Base-by-base conservation (phyloP, 2,329 filamentous ascomycete species). In the Fusarium sp. region DNA sequence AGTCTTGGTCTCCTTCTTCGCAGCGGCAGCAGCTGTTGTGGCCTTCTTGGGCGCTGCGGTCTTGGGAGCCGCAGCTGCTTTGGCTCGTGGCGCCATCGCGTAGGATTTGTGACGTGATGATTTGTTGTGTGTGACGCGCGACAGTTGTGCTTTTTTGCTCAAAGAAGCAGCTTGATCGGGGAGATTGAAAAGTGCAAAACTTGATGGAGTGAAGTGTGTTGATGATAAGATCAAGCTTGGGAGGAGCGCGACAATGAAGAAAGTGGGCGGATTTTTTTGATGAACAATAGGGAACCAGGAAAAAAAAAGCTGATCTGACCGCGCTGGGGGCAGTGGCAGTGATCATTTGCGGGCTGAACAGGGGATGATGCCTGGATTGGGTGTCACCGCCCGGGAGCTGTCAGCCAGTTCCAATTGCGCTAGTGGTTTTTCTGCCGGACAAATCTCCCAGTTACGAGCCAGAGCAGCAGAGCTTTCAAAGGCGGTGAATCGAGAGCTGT, bases 21-120 rank as follows among this genome's bases (percentile, higher is more conserved):
- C 45, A 18, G 75, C 63, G 31, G 71, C 60, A 33, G 73, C 68
- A 18, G 79, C 38, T 13, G 77, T 58, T 3, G 79, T 39, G 11
- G 79, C 48, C 60, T 79, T 79, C 64, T 79, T 80, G 24, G 80
- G 68, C 17, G 77, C 49, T 41, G 77, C 65, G 41, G 79, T 70
- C 75, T 77, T 81, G 33, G 75, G 44, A 65, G 73, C 73, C 51
- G 77, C 33, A 12, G 78, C 66, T 36, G 78, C 66, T 74, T 78
- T 80, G 49, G 78, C 74, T 75, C 77, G 77, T 45, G 81, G 76
- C 61, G 81, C 77, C 81, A 82, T 82, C 71, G 77, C 77, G 78
- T 75, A 58, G 35, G 57, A 45, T 60, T 66, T 36, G 58, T 65
- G 33, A 45, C 54, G 38, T 65, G 45, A 22, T 54, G 60, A 47